Percentiles rank a stretch among this genome's conserved stretches.
Evolutionary conservation across 768 basidiomycete genomes (phyloP).

Genomic region (Saitozyma sp.): DNA sequence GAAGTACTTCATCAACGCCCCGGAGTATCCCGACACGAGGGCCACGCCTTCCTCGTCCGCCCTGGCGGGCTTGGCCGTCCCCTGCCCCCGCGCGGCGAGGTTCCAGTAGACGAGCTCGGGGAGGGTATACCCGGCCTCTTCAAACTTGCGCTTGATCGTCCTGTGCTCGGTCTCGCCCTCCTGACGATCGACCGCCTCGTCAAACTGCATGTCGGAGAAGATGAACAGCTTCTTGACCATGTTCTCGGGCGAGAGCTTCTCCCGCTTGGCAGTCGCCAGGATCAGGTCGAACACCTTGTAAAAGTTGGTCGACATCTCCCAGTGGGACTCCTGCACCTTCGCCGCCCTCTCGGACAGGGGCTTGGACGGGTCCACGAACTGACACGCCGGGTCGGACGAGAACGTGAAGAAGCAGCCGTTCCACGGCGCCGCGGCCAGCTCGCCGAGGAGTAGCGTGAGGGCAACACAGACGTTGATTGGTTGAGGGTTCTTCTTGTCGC

Average conservation of each 20-base stretch:
- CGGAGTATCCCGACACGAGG: constrained; percentile 69
- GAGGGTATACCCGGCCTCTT: constrained; percentile 66
- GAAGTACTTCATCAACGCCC: constrained; percentile 70
- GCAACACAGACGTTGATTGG: constrained; percentile 68
- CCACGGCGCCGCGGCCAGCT: constrained; percentile 67
- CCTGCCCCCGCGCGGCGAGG: constrained; percentile 46
- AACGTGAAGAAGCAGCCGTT: constrained; percentile 70
- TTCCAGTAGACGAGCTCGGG: constrained; percentile 77
- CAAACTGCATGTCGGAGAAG: constrained; percentile 80
- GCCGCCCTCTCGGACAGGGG: constrained; percentile 49
- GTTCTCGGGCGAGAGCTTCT: constrained; percentile 64
- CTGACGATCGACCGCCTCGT: constrained; percentile 45
- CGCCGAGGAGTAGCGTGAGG: constrained; percentile 67
- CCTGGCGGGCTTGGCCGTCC: constrained; percentile 57
- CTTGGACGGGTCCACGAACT: constrained; percentile 55
- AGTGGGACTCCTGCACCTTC: constrained; percentile 53
- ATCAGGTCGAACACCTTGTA: constrained; percentile 58
- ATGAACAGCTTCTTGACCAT: constrained; percentile 76
- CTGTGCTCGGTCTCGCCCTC: constrained; percentile 66
- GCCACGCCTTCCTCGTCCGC: constrained; percentile 65
- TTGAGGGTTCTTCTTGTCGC: constrained; percentile 14
- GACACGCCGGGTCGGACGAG: constrained; percentile 59
- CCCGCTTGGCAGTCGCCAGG: constrained; percentile 62
- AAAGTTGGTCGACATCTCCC: constrained; percentile 67
- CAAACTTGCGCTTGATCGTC: constrained; percentile 60